Percentiles rank a stretch among this genome's conserved stretches.
Evolutionary conservation across 2,329 filamentous ascomycete genomes (phyloP).

Genomic region (Claviceps fusiformis): DNA sequence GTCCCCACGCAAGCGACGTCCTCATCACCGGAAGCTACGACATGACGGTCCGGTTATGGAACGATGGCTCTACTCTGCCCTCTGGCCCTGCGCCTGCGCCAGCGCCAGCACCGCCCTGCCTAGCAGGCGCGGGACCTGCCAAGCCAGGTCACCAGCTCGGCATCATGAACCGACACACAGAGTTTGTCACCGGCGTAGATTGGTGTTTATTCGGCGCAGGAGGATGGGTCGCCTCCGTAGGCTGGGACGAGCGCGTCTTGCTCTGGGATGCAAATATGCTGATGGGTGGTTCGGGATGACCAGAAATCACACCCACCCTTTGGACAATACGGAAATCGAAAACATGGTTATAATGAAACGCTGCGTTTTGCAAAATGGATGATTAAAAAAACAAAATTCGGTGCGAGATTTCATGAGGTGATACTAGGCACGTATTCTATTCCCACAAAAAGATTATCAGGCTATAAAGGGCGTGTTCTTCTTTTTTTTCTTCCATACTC

Average conservation of each 20-base stretch:
- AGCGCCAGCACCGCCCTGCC: no score
- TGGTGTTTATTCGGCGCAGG: slow-evolving; percentile 96
- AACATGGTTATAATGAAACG: no score
- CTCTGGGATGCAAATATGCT: slow-evolving; percentile 73
- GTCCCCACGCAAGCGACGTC: slow-evolving; percentile 81
- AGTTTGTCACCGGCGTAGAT: slow-evolving; percentile 91
- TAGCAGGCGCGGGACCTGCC: slow-evolving; percentile 15
- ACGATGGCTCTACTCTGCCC: slow-evolving; percentile 46
- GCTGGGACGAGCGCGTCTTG: slow-evolving; percentile 84
- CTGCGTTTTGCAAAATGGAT: no score
- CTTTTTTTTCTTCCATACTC: no score
- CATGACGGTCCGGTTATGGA: slow-evolving; percentile 95
- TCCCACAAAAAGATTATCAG: no score
- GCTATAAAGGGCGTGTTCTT: no score
- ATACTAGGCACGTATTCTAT: no score
- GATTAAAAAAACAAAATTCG: no score
- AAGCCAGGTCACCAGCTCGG: slow-evolving; percentile 60
- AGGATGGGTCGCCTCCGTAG: slow-evolving; percentile 88
- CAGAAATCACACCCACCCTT: no score
- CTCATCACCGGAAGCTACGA: slow-evolving; percentile 87
- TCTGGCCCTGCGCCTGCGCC: slow-evolving; percentile 7
- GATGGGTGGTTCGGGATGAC: slow-evolving; percentile 17
- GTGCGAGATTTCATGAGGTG: no score
- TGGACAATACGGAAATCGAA: no score
- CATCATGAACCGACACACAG: slow-evolving; percentile 82